A percentile compares a stretch with the other conserved stretches of the same genome.
Conservation (phyloP, 202 grass and related monocot species). For the Hordeum pubiflorum region DNA sequence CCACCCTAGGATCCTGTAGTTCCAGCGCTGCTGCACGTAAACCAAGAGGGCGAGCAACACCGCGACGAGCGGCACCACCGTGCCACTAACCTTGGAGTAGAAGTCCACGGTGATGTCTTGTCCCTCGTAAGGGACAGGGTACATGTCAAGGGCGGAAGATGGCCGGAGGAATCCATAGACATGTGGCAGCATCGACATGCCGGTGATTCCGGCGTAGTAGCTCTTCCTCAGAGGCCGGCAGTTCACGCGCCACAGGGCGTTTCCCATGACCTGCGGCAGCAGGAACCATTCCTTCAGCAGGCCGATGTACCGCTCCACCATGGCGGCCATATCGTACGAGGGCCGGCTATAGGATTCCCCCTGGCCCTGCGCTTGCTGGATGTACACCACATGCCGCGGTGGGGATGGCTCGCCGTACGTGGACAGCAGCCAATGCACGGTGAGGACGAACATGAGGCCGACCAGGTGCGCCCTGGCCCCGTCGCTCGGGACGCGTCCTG, state of each 20-base stretch:
- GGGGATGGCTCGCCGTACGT: too few relatives aligned
- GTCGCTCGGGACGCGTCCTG: conserved; percentile 43
- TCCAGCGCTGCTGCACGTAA: not conserved
- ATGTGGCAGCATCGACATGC: conserved; percentile 42
- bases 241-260: conserved; percentile 47
- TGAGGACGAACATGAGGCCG: conserved; percentile 23
- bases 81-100: conserved; percentile 18
- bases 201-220: conserved; percentile 53
- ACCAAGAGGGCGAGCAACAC: not conserved
- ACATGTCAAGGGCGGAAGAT: conserved; percentile 21
- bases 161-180: conserved; percentile 36
- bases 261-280: conserved; percentile 51
- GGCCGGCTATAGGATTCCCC: too few relatives aligned
- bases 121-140: not conserved
- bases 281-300: conserved; percentile 48
- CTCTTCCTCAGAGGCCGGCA: conserved; percentile 36
- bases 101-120: conserved; percentile 4
- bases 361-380: too few relatives aligned
- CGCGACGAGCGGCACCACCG: not conserved
- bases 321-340: too few relatives aligned
- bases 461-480: conserved; percentile 3
- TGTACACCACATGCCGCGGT: too few relatives aligned
- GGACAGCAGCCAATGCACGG: not conserved
- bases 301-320: conserved; percentile 9
- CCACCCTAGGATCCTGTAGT: conserved; percentile 1